A percentile compares a stretch with the other conserved stretches of the same genome.
Conservation (phyloP, 345 rosid genomes). For the Citrus hindsii region DNA sequence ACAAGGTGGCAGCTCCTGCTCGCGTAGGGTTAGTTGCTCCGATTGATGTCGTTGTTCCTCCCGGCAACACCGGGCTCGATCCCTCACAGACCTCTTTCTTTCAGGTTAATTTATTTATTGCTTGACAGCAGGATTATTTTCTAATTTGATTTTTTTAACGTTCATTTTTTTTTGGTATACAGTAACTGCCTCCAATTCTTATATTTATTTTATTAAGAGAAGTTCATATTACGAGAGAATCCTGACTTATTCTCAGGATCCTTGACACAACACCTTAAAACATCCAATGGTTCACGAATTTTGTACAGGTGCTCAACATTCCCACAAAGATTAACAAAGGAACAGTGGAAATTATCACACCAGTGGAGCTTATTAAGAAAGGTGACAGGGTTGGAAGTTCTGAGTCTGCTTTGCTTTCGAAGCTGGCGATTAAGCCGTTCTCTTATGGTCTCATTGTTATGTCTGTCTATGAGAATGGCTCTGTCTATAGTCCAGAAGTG, state of each 20-base stretch:
- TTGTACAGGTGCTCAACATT: conserved; percentile 63
- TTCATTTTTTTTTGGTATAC: no score
- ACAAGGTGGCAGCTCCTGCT: conserved; percentile 99
- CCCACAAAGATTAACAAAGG: conserved; percentile 99
- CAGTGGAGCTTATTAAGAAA: conserved; percentile 90
- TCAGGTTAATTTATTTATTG: conserved; percentile 44
- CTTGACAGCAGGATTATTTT: not conserved
- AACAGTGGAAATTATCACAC: conserved; percentile 89
- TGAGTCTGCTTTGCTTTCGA: conserved; percentile 86
- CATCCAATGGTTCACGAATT: not conserved
- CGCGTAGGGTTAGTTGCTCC: conserved; percentile 96
- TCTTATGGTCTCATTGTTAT: conserved; percentile 76
- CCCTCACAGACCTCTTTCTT: conserved; percentile 97
- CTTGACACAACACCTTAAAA: not conserved
- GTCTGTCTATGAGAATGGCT: conserved; percentile 76
- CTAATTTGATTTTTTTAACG: no score
- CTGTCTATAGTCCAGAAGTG: conserved; percentile 82
- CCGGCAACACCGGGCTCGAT: conserved; percentile 96
- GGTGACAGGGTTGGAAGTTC: conserved; percentile 96
- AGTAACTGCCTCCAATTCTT: no score
- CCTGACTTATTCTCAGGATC: not conserved
- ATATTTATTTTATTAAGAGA: no score
- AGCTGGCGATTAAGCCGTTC: conserved; percentile 89
- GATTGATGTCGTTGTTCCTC: conserved; percentile 86
- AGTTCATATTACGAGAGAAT: no score